phyloP scores from a whole-genome alignment of 768 basidiomycete species.

The Amanita pseudoporphyria region DNA sequence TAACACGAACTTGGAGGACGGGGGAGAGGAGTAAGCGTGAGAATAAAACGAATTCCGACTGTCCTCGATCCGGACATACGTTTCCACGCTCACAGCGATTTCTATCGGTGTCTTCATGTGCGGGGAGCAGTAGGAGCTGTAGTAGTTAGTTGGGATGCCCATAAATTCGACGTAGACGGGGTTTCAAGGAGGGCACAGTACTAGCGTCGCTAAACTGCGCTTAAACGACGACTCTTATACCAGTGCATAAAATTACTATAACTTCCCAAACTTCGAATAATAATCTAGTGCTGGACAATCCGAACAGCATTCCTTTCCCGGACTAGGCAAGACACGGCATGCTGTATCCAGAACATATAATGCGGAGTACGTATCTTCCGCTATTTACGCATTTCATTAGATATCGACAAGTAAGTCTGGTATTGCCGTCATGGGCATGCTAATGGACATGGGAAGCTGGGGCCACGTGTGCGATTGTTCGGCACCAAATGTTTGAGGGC shows the following conservation, averaged over 20 bases:
- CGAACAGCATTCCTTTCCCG: neutral
- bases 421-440: neutral
- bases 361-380: neutral
- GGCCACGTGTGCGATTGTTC: too few species aligned
- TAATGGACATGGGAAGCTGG: neutral
- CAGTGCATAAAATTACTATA: neutral
- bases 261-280: neutral
- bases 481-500: too few species aligned
- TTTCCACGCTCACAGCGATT: constrained; percentile 20
- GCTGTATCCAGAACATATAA: neutral
- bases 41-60: constrained; percentile 11
- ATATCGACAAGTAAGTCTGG: neutral
- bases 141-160: neutral
- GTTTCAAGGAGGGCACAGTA: neutral
- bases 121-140: neutral
- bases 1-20: neutral
- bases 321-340: neutral
- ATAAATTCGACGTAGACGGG: neutral
- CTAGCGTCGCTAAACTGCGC: neutral
- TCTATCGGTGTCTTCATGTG: neutral
- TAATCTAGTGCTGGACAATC: neutral
- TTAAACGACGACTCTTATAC: neutral
- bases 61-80: constrained; percentile 17
- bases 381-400: neutral
- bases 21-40: constrained; percentile 16